Percentiles rank a stretch among this genome's conserved stretches.
Conservation (phyloP, 2,329 filamentous ascomycete species). For the Phyllosticta paracitricarpa region DNA sequence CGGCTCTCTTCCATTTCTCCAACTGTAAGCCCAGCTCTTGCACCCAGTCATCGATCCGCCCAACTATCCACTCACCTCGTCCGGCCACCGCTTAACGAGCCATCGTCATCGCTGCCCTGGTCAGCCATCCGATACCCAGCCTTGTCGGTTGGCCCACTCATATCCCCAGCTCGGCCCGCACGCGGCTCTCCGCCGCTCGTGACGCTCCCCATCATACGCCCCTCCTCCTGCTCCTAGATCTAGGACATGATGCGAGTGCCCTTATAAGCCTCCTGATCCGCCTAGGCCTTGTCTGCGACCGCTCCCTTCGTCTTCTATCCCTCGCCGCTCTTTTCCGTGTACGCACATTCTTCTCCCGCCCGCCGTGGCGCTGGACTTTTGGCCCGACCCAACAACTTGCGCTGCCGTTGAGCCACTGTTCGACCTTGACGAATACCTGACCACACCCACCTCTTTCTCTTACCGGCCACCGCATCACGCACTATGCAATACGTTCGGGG, state of each 20-base stretch:
- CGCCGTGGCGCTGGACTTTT: constrained; percentile 3
- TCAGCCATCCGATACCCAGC: not conserved
- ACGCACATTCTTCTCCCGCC: not conserved
- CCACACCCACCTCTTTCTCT: not conserved
- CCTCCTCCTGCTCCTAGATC: constrained; percentile 1
- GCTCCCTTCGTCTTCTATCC: not conserved
- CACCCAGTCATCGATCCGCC: too few species aligned
- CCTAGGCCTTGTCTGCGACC: not conserved
- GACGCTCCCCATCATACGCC: constrained; percentile 8
- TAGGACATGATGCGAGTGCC: not conserved
- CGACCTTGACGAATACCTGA: not conserved
- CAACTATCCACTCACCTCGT: not conserved
- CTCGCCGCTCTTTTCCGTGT: not conserved
- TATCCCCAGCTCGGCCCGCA: not conserved
- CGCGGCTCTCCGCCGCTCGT: constrained; percentile 1
- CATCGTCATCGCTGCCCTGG: not conserved
- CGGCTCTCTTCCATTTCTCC: too few species aligned
- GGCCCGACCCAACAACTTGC: constrained; percentile 7
- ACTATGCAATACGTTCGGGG: constrained; percentile 95
- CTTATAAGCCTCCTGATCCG: not conserved
- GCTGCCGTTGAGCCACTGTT: constrained; percentile 6
- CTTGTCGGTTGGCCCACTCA: not conserved
- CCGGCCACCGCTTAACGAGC: too few species aligned
- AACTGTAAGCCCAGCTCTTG: too few species aligned
- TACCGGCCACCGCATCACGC: constrained; percentile 47